Evolutionary conservation across 2,329 filamentous ascomycete species (phyloP), one percentile per base, ranked within the genome.

Genomic region (Cladosporium colombiae): DNA sequence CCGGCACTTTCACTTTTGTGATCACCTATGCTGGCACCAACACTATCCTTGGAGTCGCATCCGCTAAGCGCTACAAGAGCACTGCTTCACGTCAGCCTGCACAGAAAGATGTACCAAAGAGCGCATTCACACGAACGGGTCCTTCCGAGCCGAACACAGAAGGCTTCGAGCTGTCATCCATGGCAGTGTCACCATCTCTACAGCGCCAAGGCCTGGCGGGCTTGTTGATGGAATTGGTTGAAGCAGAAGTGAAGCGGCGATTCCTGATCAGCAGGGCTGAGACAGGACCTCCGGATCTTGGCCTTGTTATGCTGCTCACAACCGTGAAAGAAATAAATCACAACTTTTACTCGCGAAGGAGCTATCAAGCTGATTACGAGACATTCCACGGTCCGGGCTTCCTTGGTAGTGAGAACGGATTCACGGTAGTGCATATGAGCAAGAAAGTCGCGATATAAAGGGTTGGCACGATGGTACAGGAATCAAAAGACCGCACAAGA

Each of bases 311-410:
- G 67, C 25, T 71, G 64, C 33, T 71, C 33, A 68, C 70, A 37
- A 68, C 68, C n/a, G 21, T 70, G 14, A 71, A 69, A 50, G 68
- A 71, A 64, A 50, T 64, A 21, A 69, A 67, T 29, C n/a, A n/a
- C 10, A 35, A 31, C 10, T 70, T 71, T 23, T 69, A 71, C 35
- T 6, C 7, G 23, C 52, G 65, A 25, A 63, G 59, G 21, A 61
- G 66, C 21, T 71, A 68, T 56, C n/a, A 10, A 29, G 7, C 27
- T 3, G 70, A 70, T 27, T 71, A 70, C 44, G 68, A 70, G 64
- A 70, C 61, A 23, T 33, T n/a, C n/a, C 58, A 68, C 60, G 64
- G 33, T 25, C 35, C 50, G n/a, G 69, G 68, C 11, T 65, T 52
- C 13, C 23, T 68, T 57, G 69, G 66, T 16, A 69, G 67, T 62